Percentiles rank a stretch among this genome's conserved stretches.
These are phyloP conservation scores for Chloranthus sessilifolius DNA, from an alignment of 164 flowering plant genomes.

Conservation along the genomic window DNA sequence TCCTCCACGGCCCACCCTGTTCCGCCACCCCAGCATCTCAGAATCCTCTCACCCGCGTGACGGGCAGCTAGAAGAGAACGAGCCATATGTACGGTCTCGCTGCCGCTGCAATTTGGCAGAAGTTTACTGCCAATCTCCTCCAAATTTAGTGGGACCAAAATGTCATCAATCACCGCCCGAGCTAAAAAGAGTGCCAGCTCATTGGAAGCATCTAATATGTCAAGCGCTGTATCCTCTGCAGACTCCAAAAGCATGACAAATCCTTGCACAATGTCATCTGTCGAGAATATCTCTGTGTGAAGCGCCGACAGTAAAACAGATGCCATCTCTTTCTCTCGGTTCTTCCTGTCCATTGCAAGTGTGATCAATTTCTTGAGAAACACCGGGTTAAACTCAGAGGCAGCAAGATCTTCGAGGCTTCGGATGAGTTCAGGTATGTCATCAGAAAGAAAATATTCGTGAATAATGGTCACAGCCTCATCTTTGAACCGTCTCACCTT, in stretches of 20 bases:
- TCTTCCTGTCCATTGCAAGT: constrained; percentile 97
- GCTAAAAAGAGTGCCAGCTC: constrained; percentile 91
- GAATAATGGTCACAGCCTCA: constrained; percentile 77
- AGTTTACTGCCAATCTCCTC: constrained; percentile 71
- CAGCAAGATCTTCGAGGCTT: constrained; percentile 80
- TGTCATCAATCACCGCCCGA: constrained; percentile 94
- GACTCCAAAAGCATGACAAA: constrained; percentile 89
- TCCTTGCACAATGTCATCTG: constrained; percentile 85
- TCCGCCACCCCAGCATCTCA: constrained; percentile 99
- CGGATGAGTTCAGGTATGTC: constrained; percentile 91
- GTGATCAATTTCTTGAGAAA: constrained; percentile 88
- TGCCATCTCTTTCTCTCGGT: constrained; percentile 96
- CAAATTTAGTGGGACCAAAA: constrained; percentile 81
- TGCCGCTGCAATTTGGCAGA: constrained; percentile 65
- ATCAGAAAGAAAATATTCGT: constrained; percentile 91
- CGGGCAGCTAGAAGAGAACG: constrained; percentile 74
- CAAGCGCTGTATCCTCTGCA: constrained; percentile 94
- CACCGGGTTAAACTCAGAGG: constrained; percentile 68
- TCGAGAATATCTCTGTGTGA: constrained; percentile 81
- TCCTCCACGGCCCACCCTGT: constrained; percentile 99
- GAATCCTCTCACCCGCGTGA: constrained; percentile 96
- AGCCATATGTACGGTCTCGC: constrained; percentile 86
- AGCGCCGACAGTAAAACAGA: constrained; percentile 90
- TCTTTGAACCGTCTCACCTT: constrained; percentile 62
- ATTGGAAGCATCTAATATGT: constrained; percentile 87